Percentiles rank a stretch among this genome's conserved stretches.
Evolutionary conservation across 257 asterid genomes (phyloP).

Genomic region (Scutellaria barbata): DNA sequence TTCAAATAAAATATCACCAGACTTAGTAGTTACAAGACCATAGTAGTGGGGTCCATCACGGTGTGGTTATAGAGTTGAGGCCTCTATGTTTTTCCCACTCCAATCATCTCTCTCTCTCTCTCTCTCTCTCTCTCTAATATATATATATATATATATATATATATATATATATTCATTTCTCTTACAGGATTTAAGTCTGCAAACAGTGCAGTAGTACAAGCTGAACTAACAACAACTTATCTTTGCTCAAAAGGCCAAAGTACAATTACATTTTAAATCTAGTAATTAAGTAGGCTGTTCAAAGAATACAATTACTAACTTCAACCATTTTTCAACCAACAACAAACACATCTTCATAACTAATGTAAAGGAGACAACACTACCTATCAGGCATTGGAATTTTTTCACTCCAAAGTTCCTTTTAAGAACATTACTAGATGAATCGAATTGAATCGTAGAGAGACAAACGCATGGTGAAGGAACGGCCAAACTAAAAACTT

Average conservation of each 20-base stretch:
- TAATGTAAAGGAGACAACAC: constrained; percentile 28
- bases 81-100: too few species aligned
- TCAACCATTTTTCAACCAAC: constrained; percentile 26
- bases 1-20: too few species aligned
- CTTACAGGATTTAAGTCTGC: too few species aligned
- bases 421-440: constrained; percentile 32
- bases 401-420: constrained; percentile 33
- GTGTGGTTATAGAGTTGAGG: too few species aligned
- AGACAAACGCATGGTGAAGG: constrained; percentile 38
- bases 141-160: not conserved
- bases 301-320: constrained; percentile 46
- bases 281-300: constrained; percentile 29
- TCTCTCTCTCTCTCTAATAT: too few species aligned
- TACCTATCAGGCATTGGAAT: constrained; percentile 34
- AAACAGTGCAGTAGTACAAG: not conserved
- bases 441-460: constrained; percentile 44
- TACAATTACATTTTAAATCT: constrained; percentile 35
- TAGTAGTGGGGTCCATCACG: too few species aligned
- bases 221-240: not conserved
- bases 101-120: too few species aligned
- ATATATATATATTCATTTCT: too few species aligned
- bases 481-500: constrained; percentile 29
- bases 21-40: too few species aligned
- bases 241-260: constrained; percentile 17
- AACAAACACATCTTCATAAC: constrained; percentile 31